A percentile compares a stretch with the other conserved stretches of the same genome.
Evolutionary conservation across 495 filamentous ascomycete species (phyloP).

Genomic region (Daldinia grandis): DNA sequence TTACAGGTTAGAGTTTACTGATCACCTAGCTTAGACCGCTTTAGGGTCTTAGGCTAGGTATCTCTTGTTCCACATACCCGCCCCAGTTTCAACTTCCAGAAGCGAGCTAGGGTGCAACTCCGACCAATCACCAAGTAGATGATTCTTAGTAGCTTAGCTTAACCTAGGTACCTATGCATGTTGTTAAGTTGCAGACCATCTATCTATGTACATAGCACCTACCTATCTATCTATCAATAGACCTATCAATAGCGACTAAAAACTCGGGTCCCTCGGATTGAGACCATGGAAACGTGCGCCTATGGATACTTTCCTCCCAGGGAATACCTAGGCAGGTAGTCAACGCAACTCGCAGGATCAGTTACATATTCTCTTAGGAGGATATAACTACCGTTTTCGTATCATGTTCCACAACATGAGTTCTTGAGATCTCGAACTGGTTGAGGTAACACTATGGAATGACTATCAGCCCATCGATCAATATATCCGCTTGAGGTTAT

Average conservation of each 20-base stretch:
- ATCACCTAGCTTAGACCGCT: neutral
- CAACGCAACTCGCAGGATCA: neutral
- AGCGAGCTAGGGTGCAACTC: slow-evolving; percentile 25
- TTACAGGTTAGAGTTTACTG: neutral
- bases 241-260: neutral
- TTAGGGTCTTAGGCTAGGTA: neutral
- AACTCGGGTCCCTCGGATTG: neutral
- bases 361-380: slow-evolving; percentile 1
- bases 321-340: too few species aligned
- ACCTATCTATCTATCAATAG: neutral
- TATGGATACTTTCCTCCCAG: neutral
- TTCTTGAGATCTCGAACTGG: neutral
- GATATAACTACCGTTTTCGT: neutral
- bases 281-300: neutral
- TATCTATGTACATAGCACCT: neutral
- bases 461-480: slow-evolving; percentile 27
- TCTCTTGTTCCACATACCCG: slow-evolving; percentile 27
- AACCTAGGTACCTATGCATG: neutral
- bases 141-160: neutral
- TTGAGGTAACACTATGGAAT: slow-evolving; percentile 18
- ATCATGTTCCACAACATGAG: slow-evolving; percentile 32
- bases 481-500: neutral
- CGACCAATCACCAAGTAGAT: slow-evolving; percentile 21
- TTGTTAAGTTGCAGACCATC: neutral
- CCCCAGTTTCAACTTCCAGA: slow-evolving; percentile 32